Evolutionary conservation across 495 filamentous ascomycete species (phyloP).

Genomic region (Penicillium coprophilum): DNA sequence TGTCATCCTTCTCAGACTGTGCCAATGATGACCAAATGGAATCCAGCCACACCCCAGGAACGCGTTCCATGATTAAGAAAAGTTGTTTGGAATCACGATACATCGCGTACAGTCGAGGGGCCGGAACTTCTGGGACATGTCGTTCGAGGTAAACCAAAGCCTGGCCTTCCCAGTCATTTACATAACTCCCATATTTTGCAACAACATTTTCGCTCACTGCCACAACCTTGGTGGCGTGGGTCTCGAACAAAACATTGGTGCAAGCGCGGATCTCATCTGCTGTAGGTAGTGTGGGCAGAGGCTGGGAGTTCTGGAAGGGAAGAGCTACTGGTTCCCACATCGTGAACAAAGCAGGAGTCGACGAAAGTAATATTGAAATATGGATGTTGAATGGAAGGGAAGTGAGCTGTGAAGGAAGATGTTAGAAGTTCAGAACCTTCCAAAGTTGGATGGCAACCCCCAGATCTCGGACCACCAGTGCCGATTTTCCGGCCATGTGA

Average conservation of each 20-base stretch:
- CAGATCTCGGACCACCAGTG: too few species aligned
- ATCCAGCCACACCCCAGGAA: slow-evolving; percentile 23
- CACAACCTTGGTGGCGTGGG: slow-evolving; percentile 23
- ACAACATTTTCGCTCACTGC: slow-evolving; percentile 29
- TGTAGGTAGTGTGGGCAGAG: slow-evolving; percentile 29
- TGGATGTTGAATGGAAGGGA: too few species aligned
- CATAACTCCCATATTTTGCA: slow-evolving; percentile 25
- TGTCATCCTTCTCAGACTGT: slow-evolving; percentile 27
- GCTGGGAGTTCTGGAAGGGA: slow-evolving; percentile 28
- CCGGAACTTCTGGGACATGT: slow-evolving; percentile 25
- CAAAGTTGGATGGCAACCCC: too few species aligned
- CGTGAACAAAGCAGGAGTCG: slow-evolving; percentile 5
- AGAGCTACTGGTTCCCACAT: slow-evolving; percentile 31
- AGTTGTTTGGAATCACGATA: slow-evolving; percentile 25
- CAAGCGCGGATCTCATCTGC: slow-evolving; percentile 32
- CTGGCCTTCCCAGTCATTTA: slow-evolving; percentile 26
- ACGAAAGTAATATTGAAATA: too few species aligned
- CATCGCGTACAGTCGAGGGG: slow-evolving; percentile 32
- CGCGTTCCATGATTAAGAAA: slow-evolving; percentile 30
- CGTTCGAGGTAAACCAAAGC: slow-evolving; percentile 31
- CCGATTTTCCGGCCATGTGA: too few species aligned
- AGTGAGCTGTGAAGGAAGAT: too few species aligned
- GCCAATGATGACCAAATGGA: slow-evolving; percentile 28
- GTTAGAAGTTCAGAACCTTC: too few species aligned
- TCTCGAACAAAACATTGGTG: slow-evolving; percentile 28